These are phyloP conservation scores for Geoglossum glabrum DNA, from an alignment of 495 filamentous ascomycete genomes.

Conservation along the genomic window DNA sequence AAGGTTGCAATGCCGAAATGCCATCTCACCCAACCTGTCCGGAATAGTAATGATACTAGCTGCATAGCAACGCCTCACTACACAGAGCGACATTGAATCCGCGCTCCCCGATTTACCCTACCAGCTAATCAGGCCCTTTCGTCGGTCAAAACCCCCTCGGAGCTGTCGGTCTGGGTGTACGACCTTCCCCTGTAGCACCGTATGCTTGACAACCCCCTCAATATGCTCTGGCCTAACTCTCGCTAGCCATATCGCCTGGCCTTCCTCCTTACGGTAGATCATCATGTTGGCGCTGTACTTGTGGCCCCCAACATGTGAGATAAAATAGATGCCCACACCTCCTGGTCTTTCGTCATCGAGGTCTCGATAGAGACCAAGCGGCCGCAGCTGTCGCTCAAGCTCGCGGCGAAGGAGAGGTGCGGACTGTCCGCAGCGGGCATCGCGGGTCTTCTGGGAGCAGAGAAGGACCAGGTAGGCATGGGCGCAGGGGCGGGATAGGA, in stretches of 20 bases:
- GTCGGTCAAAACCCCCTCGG: conserved; percentile 76
- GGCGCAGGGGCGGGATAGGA: conserved; percentile 49
- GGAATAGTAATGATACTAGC: no score
- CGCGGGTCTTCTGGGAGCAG: conserved; percentile 81
- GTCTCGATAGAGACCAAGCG: conserved; percentile 69
- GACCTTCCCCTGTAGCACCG: conserved; percentile 81
- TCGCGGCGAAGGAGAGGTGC: conserved; percentile 73
- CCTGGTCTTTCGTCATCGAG: conserved; percentile 69
- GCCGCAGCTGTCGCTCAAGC: conserved; percentile 73
- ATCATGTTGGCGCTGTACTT: conserved; percentile 87
- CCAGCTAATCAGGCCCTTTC: conserved; percentile 69
- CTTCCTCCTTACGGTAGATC: conserved; percentile 54
- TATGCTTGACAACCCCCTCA: conserved; percentile 79
- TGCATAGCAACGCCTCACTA: no score
- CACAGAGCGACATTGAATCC: no score
- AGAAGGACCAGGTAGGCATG: conserved; percentile 78
- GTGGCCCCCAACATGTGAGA: conserved; percentile 88
- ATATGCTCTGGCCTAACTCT: conserved; percentile 79
- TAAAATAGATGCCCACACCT: conserved; percentile 87
- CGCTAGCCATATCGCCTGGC: conserved; percentile 88
- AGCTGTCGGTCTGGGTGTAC: conserved; percentile 71
- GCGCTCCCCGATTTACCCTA: conserved; percentile 15
- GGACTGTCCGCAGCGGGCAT: conserved; percentile 84
- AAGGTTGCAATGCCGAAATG: no score
- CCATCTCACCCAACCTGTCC: no score